Conservation (phyloP, 345 rosid species). For the Moringa oleifera region DNA sequence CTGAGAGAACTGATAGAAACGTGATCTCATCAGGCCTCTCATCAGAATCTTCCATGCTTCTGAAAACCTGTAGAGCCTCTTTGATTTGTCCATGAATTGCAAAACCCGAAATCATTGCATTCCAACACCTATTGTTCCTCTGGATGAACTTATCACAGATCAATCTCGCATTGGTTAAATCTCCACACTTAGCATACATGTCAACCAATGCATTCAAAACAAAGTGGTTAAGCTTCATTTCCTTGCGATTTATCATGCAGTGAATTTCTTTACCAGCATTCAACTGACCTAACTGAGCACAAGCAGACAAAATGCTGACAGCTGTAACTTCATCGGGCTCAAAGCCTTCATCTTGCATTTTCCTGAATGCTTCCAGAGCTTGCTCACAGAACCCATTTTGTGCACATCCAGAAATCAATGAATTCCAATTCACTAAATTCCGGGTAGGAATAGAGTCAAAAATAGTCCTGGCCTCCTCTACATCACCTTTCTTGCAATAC, state of each 20-base stretch:
- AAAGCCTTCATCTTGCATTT: slow-evolving; percentile 52
- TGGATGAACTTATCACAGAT: slow-evolving; percentile 45
- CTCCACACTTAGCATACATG: slow-evolving; percentile 82
- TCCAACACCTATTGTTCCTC: slow-evolving; percentile 62
- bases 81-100: slow-evolving; percentile 48
- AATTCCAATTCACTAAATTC: slow-evolving; percentile 71
- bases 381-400: slow-evolving; percentile 51
- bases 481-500: slow-evolving; percentile 52
- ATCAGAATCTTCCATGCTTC: slow-evolving; percentile 41
- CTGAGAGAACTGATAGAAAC: slow-evolving; percentile 51
- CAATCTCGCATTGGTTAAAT: slow-evolving; percentile 41
- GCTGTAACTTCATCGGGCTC: slow-evolving; percentile 62
- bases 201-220: slow-evolving; percentile 57
- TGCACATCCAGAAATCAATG: slow-evolving; percentile 58
- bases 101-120: slow-evolving; percentile 65
- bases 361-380: slow-evolving; percentile 47
- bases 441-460: slow-evolving; percentile 40
- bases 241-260: slow-evolving; percentile 25
- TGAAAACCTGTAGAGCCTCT: slow-evolving; percentile 60
- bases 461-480: slow-evolving; percentile 41
- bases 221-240: slow-evolving; percentile 46
- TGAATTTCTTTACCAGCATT: slow-evolving; percentile 62
- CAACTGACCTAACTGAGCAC: slow-evolving; percentile 61
- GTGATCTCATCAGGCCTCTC: slow-evolving; percentile 56
- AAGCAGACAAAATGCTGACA: slow-evolving; percentile 60